These are phyloP conservation scores for Agapanthus africanus DNA, from an alignment of 106 monocot species.

Conservation along the genomic window DNA sequence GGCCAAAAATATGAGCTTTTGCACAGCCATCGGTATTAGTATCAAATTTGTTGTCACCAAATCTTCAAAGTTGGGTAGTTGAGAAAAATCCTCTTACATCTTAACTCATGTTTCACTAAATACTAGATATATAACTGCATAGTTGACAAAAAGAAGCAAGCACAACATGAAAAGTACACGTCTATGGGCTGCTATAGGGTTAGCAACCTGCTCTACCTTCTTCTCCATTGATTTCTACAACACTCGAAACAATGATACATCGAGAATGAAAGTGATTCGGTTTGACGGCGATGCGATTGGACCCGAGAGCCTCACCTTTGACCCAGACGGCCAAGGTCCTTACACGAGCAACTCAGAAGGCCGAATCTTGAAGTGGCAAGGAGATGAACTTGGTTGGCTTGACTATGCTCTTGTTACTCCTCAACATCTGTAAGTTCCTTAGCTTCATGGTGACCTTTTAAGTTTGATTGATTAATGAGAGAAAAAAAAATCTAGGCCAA, in stretches of 20 bases:
- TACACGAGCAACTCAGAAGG: constrained; percentile 57
- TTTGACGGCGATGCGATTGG: constrained; percentile 20
- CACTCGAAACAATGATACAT: background rate
- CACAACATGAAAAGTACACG: background rate
- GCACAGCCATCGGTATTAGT: too few relatives aligned
- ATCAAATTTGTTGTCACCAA: too few relatives aligned
- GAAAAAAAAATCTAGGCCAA: too few relatives aligned
- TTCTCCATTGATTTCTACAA: background rate
- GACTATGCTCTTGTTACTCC: constrained; percentile 27
- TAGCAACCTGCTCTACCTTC: background rate
- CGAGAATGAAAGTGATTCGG: constrained; percentile 7
- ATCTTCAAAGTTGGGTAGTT: too few relatives aligned
- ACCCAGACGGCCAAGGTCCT: constrained; percentile 26
- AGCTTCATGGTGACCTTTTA: too few relatives aligned
- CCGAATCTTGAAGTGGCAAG: constrained; percentile 37
- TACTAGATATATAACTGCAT: too few relatives aligned
- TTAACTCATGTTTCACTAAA: too few relatives aligned
- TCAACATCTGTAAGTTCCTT: constrained; percentile 33
- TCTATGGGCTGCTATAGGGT: background rate
- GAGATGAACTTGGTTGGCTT: constrained; percentile 19
- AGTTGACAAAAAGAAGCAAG: too few relatives aligned
- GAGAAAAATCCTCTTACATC: too few relatives aligned
- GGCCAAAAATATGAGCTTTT: too few relatives aligned
- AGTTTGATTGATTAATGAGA: background rate
- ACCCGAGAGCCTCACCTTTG: constrained; percentile 50